A percentile compares a stretch with the other conserved stretches of the same genome.
Evolutionary conservation across 2,329 filamentous ascomycete genomes (phyloP).

Genomic region (Ilyonectria destructans): DNA sequence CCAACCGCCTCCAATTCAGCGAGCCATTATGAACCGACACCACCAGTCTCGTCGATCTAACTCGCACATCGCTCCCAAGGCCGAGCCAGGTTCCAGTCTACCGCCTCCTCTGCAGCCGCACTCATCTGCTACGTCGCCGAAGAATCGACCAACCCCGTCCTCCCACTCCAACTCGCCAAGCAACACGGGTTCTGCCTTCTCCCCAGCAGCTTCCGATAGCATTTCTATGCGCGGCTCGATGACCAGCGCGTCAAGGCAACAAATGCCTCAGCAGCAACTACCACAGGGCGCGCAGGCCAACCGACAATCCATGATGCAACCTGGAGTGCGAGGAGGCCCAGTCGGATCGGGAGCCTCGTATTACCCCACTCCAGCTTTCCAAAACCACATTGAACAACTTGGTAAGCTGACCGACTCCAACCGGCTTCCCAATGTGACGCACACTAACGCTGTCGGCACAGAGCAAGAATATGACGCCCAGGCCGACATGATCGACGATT

Average conservation of each 20-base stretch:
- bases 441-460: constrained; percentile 78
- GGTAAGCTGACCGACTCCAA: constrained; percentile 78
- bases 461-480: constrained; percentile 98
- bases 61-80: constrained; percentile 83
- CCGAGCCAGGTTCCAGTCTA: constrained; percentile 69
- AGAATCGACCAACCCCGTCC: constrained; percentile 85
- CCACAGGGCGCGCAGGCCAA: constrained; percentile 43
- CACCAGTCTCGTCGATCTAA: constrained; percentile 82
- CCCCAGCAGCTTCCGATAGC: constrained; percentile 64
- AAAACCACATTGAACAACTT: constrained; percentile 95
- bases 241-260: constrained; percentile 51
- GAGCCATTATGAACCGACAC: constrained; percentile 86
- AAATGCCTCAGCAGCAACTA: constrained; percentile 50
- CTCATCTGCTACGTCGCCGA: constrained; percentile 75
- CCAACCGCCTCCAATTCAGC: constrained; percentile 83
- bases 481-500: constrained; percentile 89
- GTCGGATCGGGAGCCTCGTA: constrained; percentile 68
- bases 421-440: constrained; percentile 70
- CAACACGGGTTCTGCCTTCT: constrained; percentile 63
- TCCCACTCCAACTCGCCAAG: constrained; percentile 79
- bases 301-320: constrained; percentile 57
- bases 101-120: constrained; percentile 64
- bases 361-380: constrained; percentile 87
- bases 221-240: constrained; percentile 62
- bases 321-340: constrained; percentile 55